Evolutionary conservation across 106 monocot genomes (phyloP).

Genomic region (Hemerocallis citrina): DNA sequence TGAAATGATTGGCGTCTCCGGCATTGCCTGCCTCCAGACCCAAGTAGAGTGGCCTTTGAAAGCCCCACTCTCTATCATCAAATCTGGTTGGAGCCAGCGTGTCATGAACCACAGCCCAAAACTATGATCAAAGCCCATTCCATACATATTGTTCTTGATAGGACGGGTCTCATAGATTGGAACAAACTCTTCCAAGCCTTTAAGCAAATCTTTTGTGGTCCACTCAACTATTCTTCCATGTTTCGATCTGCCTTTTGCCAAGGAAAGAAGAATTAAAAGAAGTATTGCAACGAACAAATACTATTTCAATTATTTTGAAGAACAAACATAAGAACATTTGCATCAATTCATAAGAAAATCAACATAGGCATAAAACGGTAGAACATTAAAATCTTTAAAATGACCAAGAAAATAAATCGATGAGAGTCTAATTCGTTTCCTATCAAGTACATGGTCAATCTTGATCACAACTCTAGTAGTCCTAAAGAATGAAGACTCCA

Average conservation of each 20-base stretch:
- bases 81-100: constrained; percentile 77
- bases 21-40: constrained; percentile 90
- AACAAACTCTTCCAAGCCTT: constrained; percentile 90
- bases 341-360: no score
- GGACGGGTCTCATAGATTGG: constrained; percentile 89
- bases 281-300: no score
- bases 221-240: constrained; percentile 74
- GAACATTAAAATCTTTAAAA: no score
- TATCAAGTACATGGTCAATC: no score
- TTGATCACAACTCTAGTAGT: no score
- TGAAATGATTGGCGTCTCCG: constrained; percentile 62
- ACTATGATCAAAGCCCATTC: constrained; percentile 99
- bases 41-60: constrained; percentile 98
- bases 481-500: no score
- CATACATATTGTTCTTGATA: constrained; percentile 95
- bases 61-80: constrained; percentile 96
- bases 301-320: no score
- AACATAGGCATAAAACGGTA: no score
- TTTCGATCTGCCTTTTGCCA: constrained; percentile 98
- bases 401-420: no score
- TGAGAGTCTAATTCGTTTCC: no score
- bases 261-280: constrained; percentile 25
- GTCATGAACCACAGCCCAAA: constrained; percentile 98
- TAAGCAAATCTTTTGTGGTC: constrained; percentile 77
- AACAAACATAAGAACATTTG: no score